Percentiles rank a stretch among this genome's conserved stretches.
Evolutionary conservation across 768 basidiomycete genomes (phyloP).

Genomic region (Trichaptum fuscoviolaceum): DNA sequence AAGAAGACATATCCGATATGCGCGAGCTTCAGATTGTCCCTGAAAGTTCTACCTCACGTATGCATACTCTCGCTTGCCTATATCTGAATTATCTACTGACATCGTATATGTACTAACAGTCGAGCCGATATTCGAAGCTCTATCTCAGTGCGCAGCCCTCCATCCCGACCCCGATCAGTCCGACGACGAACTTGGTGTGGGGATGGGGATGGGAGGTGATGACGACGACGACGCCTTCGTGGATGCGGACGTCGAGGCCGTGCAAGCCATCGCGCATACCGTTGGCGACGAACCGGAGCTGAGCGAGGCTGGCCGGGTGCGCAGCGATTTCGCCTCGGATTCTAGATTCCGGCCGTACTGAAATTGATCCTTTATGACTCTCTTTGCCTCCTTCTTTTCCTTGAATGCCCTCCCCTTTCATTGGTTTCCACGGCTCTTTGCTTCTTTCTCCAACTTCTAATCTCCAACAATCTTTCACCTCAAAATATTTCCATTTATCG

Average conservation of each 20-base stretch:
- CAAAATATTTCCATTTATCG: background rate
- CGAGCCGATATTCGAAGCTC: slow-evolving; percentile 79
- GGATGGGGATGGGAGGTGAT: slow-evolving; percentile 28
- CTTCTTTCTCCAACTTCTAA: too few relatives aligned
- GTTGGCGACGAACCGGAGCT: slow-evolving; percentile 68
- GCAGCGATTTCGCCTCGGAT: slow-evolving; percentile 76
- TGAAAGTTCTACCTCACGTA: slow-evolving; percentile 50
- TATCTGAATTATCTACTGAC: background rate
- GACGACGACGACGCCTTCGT: slow-evolving; percentile 56
- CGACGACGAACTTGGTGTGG: slow-evolving; percentile 26
- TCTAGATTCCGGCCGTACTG: slow-evolving; percentile 84
- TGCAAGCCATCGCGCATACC: slow-evolving; percentile 47
- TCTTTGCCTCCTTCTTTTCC: slow-evolving; percentile 16
- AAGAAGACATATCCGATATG: slow-evolving; percentile 50
- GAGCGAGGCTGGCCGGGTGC: slow-evolving; percentile 88
- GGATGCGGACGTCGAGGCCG: slow-evolving; percentile 36
- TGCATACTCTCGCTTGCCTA: slow-evolving; percentile 24
- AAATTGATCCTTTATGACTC: slow-evolving; percentile 32
- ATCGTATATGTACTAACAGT: slow-evolving; percentile 39
- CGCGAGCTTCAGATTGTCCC: slow-evolving; percentile 81
- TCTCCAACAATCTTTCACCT: too few relatives aligned
- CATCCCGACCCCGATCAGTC: slow-evolving; percentile 61
- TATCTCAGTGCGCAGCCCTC: slow-evolving; percentile 78
- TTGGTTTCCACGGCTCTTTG: background rate
- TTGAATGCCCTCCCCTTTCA: background rate